Conservation (phyloP, 768 basidiomycete species). For the Lyophyllum decastes region DNA sequence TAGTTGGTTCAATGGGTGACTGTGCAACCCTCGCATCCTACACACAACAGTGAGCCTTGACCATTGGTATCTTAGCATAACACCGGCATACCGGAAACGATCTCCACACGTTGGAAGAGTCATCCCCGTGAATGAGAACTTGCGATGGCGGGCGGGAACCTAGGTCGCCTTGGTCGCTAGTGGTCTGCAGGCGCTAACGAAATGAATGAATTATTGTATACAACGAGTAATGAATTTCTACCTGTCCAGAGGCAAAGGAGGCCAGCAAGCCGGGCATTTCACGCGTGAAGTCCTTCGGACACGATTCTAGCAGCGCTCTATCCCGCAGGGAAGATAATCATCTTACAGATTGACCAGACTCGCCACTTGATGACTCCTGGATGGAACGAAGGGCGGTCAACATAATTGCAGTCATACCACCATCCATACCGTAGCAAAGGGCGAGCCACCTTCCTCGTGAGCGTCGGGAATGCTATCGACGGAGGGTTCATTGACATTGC, state of each 20-base stretch:
- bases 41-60: background rate
- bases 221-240: background rate
- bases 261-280: background rate
- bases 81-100: background rate
- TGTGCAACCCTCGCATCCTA: constrained; percentile 2
- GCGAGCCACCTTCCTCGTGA: background rate
- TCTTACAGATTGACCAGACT: background rate
- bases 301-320: background rate
- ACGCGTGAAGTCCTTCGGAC: background rate
- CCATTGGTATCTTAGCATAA: background rate
- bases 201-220: background rate
- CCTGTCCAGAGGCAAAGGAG: background rate
- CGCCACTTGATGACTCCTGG: background rate
- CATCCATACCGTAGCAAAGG: too few species aligned
- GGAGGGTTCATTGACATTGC: constrained; percentile 10
- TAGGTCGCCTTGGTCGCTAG: background rate
- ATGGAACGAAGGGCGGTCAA: background rate
- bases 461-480: background rate
- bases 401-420: background rate
- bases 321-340: background rate
- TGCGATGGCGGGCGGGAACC: background rate
- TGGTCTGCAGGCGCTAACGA: background rate
- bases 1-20: background rate
- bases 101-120: background rate
- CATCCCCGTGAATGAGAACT: background rate